Evolutionary conservation across 805 yeast species (phyloP).

Genomic region (Saccharomycopsis olivae): DNA sequence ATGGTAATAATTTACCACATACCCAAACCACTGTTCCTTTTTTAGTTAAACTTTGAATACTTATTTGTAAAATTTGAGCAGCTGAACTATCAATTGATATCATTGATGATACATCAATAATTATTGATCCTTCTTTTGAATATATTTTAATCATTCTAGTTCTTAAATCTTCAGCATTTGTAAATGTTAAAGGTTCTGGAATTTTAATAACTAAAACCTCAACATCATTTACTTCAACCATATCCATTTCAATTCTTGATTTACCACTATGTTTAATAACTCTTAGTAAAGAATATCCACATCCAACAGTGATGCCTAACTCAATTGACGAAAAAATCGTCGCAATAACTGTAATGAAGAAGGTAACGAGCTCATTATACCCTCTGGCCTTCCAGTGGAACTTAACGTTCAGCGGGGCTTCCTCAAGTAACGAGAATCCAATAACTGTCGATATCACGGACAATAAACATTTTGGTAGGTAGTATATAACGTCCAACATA

Average conservation of each 20-base stretch:
- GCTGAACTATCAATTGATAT: constrained; percentile 72
- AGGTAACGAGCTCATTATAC: constrained; percentile 62
- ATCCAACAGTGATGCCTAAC: constrained; percentile 83
- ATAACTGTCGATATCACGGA: constrained; percentile 74
- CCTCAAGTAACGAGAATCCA: constrained; percentile 62
- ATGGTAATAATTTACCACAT: neutral
- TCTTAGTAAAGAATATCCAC: constrained; percentile 65
- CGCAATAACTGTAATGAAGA: constrained; percentile 49
- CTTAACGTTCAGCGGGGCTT: constrained; percentile 65
- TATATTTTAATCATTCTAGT: constrained; percentile 52
- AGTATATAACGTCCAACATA: constrained; percentile 53
- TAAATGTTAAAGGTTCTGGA: constrained; percentile 84
- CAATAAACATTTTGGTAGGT: constrained; percentile 68
- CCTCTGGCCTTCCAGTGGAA: constrained; percentile 72
- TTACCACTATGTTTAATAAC: constrained; percentile 72
- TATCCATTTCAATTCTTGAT: constrained; percentile 77
- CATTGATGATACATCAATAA: constrained; percentile 79
- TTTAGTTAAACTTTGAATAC: constrained; percentile 39
- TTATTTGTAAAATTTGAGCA: constrained; percentile 55
- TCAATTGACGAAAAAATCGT: constrained; percentile 74
- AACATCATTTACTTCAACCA: constrained; percentile 54
- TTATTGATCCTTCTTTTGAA: constrained; percentile 28
- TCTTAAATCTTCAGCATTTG: constrained; percentile 71
- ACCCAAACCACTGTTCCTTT: constrained; percentile 1
- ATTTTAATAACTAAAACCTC: constrained; percentile 66